Percentiles rank a stretch among this genome's conserved stretches.
Evolutionary conservation across 2,329 filamentous ascomycete genomes (phyloP).

Genomic region (Colletotrichum incanum): DNA sequence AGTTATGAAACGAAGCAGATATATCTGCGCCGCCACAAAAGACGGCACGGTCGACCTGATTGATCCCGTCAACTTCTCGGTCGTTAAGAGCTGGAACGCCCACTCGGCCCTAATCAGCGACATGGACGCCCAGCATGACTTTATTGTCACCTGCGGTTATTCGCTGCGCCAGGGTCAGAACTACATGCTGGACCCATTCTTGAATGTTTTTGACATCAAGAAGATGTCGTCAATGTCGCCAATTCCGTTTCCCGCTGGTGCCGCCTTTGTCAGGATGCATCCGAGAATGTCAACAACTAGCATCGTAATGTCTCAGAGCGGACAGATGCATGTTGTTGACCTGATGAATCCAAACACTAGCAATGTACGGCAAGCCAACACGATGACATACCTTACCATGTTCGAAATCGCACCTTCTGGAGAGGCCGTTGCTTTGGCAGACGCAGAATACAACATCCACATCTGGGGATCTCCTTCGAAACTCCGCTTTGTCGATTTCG

Average conservation of each 20-base stretch:
- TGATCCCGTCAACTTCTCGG: constrained; percentile 82
- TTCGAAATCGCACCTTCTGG: constrained; percentile 92
- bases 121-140: constrained; percentile 97
- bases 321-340: constrained; percentile 96
- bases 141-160: constrained; percentile 95
- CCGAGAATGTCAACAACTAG: constrained; percentile 95
- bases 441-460: constrained; percentile 84
- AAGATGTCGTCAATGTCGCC: constrained; percentile 89
- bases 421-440: constrained; percentile 86
- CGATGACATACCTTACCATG: constrained; percentile 79
- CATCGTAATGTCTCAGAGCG: constrained; percentile 91
- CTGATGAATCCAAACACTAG: constrained; percentile 93
- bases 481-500: constrained; percentile 88
- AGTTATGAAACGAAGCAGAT: constrained; percentile 91
- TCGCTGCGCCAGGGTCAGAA: constrained; percentile 81
- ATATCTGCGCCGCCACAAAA: constrained; percentile 92
- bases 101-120: constrained; percentile 92
- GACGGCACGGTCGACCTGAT: constrained; percentile 88
- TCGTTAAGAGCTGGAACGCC: constrained; percentile 91
- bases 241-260: constrained; percentile 92
- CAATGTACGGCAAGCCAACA: constrained; percentile 85
- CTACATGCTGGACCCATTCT: constrained; percentile 90
- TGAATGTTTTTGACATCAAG: constrained; percentile 96
- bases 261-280: constrained; percentile 96
- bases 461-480: constrained; percentile 92